Base-by-base conservation (phyloP, 1,139 yeast species). In the Suhomyces anneliseae region DNA sequence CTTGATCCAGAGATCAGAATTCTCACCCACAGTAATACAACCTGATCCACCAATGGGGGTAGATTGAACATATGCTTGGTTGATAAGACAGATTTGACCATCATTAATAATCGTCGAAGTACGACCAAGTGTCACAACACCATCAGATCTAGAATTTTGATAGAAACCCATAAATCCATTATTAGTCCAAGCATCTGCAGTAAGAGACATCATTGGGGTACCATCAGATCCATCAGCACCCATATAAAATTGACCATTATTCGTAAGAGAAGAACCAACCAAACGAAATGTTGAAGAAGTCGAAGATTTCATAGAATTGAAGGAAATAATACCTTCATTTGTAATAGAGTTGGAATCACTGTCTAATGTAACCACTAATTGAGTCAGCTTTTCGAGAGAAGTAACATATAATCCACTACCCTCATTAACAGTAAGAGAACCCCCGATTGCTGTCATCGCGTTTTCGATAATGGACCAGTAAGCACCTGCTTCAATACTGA, bases 81-180 rank as follows among this genome's bases (percentile, higher is more conserved):
- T 52, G 38, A 38, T 27, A 15, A 57, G 47, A 51, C 60, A 56
- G 36, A 57, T 53, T 19, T 48, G 44, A 46, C 57, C 60, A 8
- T 42, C 35, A 36, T 56, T 56, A 27, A 38, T 43, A 7, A 55
- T 44, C 9, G 48, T 42, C 8, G 36, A 24, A 8, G 45, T 47
- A 19, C 19, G 4, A 15, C 56, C 55, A 35, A 51, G 47, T 14
- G 38, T 42, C 40, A 47, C 48, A 14, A 45, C 31, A 11, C 52
- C 50, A 27, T 43, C 27, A 14, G 46, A 33, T 45, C 55, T 51
- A 8, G 43, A 26, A 32, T 42, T 47, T 33, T 48, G 54, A 12
- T 43, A 45, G 36, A 58, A 52, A 24, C 37, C 36, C 9, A 57
- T 36, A 8, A 51, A 27, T 32, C 60, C 61, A n/a, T 38, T 46